Evolutionary conservation across 495 filamentous ascomycete species (phyloP).

Genomic region (Penicillium mononematosum): DNA sequence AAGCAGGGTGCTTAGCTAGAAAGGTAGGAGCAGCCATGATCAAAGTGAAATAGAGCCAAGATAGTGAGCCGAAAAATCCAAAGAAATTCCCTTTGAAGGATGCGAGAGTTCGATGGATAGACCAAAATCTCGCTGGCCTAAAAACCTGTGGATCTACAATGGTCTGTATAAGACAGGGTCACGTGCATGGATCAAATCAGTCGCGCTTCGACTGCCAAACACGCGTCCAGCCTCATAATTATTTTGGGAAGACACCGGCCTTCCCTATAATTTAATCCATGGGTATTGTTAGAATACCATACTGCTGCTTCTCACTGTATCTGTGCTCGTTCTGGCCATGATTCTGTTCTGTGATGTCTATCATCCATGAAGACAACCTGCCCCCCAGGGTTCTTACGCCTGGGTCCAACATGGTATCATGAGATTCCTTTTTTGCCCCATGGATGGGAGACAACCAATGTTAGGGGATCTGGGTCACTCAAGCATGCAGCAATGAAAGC

Average conservation of each 20-base stretch:
- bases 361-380: constrained; percentile 11
- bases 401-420: constrained; percentile 31
- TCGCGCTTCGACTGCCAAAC: not conserved
- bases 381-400: not conserved
- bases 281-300: not conserved
- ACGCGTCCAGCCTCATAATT: not conserved
- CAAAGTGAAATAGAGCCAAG: not conserved
- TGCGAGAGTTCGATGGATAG: not conserved
- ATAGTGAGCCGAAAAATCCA: not conserved
- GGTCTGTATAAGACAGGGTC: not conserved
- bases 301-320: not conserved
- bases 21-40: not conserved
- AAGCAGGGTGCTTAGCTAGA: not conserved
- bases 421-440: constrained; percentile 36
- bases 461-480: constrained; percentile 30
- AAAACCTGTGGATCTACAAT: not conserved
- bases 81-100: not conserved
- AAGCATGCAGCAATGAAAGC: constrained; percentile 35
- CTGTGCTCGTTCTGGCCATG: not conserved
- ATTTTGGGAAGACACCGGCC: not conserved
- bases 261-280: not conserved
- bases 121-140: not conserved
- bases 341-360: constrained; percentile 8
- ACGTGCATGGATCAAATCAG: not conserved
- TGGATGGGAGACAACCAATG: constrained; percentile 25